phyloP scores from a whole-genome alignment of 495 filamentous ascomycete genomes.

The Cairneyella variabilis region DNA sequence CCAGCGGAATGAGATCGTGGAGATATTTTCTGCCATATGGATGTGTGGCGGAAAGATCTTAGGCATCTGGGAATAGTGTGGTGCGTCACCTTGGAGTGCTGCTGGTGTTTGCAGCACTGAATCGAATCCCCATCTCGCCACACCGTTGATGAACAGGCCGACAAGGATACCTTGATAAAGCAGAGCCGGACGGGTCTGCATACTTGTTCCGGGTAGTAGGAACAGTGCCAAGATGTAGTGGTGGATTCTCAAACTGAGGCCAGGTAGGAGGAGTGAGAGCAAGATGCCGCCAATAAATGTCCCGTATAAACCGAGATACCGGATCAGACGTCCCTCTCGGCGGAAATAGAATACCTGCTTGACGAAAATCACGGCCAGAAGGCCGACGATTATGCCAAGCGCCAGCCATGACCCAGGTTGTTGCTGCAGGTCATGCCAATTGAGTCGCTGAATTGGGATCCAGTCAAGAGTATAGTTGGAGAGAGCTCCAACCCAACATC shows the following conservation, averaged over 20 bases:
- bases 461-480: conserved; percentile 82
- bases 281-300: conserved; percentile 53
- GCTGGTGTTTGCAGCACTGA: conserved; percentile 80
- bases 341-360: conserved; percentile 73
- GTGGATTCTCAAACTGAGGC: conserved; percentile 86
- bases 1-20: conserved; percentile 53
- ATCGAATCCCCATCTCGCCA: conserved; percentile 91
- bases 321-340: conserved; percentile 63
- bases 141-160: conserved; percentile 87
- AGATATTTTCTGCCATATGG: conserved; percentile 30
- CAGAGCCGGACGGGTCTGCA: conserved; percentile 75
- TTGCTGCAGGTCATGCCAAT: conserved; percentile 66
- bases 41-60: conserved; percentile 48
- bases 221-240: conserved; percentile 87
- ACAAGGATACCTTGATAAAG: conserved; percentile 85
- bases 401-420: conserved; percentile 75
- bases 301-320: conserved; percentile 69
- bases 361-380: conserved; percentile 55
- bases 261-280: conserved; percentile 66
- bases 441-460: conserved; percentile 79
- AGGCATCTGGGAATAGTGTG: conserved; percentile 67
- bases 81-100: conserved; percentile 64
- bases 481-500: conserved; percentile 73
- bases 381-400: conserved; percentile 60
- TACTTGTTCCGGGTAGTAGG: conserved; percentile 76